A percentile compares a stretch with the other conserved stretches of the same genome.
Evolutionary conservation across 73 alveolate species (phyloP).

Genomic region (Paramecium primaurelia): DNA sequence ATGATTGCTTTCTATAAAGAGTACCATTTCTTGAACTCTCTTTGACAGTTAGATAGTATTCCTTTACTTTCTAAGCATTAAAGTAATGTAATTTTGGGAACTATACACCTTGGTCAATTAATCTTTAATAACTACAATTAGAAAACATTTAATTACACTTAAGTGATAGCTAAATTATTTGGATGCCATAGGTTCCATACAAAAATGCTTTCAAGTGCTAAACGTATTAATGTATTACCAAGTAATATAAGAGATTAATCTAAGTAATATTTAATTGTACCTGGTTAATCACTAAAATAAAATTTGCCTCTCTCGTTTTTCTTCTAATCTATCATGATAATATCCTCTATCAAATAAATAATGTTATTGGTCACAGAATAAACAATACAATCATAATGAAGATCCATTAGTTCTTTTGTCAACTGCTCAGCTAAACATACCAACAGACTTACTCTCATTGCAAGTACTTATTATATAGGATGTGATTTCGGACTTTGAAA

Average conservation of each 20-base stretch:
- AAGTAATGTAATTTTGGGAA: conserved; percentile 38
- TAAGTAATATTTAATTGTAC: not conserved
- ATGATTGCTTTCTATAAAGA: not conserved
- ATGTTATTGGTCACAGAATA: not conserved
- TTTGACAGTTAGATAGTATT: conserved; percentile 4
- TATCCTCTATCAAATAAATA: not conserved
- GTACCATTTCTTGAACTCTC: not conserved
- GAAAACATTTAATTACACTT: not conserved
- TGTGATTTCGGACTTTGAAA: not conserved
- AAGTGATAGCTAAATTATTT: not conserved
- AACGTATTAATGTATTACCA: not conserved
- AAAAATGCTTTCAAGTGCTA: conserved; percentile 9
- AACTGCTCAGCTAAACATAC: conserved; percentile 42
- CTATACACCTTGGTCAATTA: not conserved
- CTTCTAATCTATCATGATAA: not conserved
- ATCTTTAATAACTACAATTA: not conserved
- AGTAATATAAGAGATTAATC: not conserved
- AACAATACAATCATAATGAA: not conserved
- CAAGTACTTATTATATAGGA: not conserved
- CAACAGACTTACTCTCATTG: conserved; percentile 30
- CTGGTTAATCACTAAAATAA: not conserved
- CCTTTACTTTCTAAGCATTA: conserved; percentile 19
- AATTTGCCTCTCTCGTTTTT: conserved; percentile 4
- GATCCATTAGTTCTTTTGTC: conserved; percentile 24
- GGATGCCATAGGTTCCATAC: conserved; percentile 44